phyloP scores from a whole-genome alignment of 805 yeast species.

The Ogataea nakhonphanomensis region DNA sequence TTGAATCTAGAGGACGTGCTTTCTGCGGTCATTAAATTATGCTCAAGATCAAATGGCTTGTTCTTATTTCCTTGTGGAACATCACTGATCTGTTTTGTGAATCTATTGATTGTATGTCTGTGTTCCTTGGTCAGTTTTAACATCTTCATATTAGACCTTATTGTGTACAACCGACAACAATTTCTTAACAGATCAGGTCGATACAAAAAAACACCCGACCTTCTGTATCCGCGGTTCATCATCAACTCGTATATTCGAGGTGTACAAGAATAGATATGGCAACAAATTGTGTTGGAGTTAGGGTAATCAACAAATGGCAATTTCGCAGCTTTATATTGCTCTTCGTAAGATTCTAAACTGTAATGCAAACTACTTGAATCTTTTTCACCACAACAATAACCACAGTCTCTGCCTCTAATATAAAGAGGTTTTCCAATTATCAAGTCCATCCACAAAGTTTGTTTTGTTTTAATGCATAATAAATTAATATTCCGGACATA shows the following conservation, averaged over 20 bases:
- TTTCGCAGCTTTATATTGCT: constrained; percentile 3
- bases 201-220: constrained; percentile 64
- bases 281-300: constrained; percentile 26
- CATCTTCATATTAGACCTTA: constrained; percentile 51
- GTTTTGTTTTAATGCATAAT: neutral
- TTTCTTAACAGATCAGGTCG: constrained; percentile 64
- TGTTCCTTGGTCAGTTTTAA: constrained; percentile 61
- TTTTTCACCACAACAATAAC: constrained; percentile 63
- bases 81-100: constrained; percentile 38
- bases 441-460: constrained; percentile 12
- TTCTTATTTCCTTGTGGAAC: constrained; percentile 3
- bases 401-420: constrained; percentile 54
- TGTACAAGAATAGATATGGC: constrained; percentile 26
- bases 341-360: constrained; percentile 35
- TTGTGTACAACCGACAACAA: constrained; percentile 80
- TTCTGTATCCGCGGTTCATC: constrained; percentile 71
- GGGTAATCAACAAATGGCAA: constrained; percentile 18
- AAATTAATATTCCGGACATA: neutral
- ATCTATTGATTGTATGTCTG: constrained; percentile 60
- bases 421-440: constrained; percentile 22
- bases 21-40: constrained; percentile 17
- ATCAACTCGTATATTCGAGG: constrained; percentile 56
- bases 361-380: constrained; percentile 30
- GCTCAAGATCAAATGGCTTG: constrained; percentile 16
- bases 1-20: constrained; percentile 16